phyloP scores from a whole-genome alignment of 2,329 filamentous ascomycete species.

The Clonostachys chloroleuca region DNA sequence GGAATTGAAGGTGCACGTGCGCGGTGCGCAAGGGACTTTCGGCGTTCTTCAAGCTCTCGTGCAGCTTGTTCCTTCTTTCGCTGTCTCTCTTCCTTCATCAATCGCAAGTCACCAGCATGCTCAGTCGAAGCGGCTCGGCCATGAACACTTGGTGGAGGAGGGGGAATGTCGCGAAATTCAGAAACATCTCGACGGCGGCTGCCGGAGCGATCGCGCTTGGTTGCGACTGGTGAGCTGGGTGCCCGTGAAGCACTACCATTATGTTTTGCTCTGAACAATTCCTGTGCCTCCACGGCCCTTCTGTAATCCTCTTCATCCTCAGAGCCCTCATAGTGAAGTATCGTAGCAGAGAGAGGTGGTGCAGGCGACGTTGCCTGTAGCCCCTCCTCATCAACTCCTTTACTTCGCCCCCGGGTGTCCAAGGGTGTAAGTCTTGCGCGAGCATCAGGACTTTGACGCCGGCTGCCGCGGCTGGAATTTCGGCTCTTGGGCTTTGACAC shows the following conservation, averaged over 20 bases:
- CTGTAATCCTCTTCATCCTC: constrained; percentile 63
- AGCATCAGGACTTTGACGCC: constrained; percentile 41
- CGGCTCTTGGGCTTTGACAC: constrained; percentile 33
- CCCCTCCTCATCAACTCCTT: constrained; percentile 51
- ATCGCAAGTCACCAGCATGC: constrained; percentile 48
- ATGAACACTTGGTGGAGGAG: constrained; percentile 19
- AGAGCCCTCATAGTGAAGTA: constrained; percentile 33
- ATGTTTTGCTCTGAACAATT: constrained; percentile 51
- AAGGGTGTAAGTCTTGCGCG: constrained; percentile 32
- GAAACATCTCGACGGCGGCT: constrained; percentile 25
- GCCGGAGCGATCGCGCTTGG: constrained; percentile 25
- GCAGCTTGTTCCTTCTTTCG: constrained; percentile 72
- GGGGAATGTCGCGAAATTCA: constrained; percentile 21
- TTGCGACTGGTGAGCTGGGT: constrained; percentile 25
- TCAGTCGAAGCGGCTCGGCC: constrained; percentile 35
- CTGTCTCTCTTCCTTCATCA: constrained; percentile 56
- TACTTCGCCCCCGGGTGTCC: constrained; percentile 58
- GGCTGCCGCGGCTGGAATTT: constrained; percentile 42
- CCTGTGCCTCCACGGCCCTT: constrained; percentile 46
- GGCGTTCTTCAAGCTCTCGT: constrained; percentile 81
- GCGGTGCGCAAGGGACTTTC: constrained; percentile 76
- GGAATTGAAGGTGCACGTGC: constrained; percentile 78
- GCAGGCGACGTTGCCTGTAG: constrained; percentile 76
- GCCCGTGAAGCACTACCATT: constrained; percentile 44
- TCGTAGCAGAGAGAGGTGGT: constrained; percentile 62